phyloP scores from a whole-genome alignment of 768 basidiomycete species.

The Ephemerocybe angulata region DNA sequence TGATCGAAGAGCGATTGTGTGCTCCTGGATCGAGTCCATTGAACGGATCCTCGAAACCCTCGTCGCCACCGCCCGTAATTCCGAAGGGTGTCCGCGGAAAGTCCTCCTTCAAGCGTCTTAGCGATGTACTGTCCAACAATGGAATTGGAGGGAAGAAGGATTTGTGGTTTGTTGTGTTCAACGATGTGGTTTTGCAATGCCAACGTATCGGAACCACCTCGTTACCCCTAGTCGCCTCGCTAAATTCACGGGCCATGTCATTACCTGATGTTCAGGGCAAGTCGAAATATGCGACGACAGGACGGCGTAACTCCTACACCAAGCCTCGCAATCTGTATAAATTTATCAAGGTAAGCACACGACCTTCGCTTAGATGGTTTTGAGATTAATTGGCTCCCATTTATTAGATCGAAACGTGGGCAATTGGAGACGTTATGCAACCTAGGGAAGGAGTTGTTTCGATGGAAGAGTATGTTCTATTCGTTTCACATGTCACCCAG shows the following conservation, averaged over 20 bases:
- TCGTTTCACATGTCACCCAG: background rate
- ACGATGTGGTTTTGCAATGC: slow-evolving; percentile 91
- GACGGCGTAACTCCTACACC: slow-evolving; percentile 68
- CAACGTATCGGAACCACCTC: slow-evolving; percentile 88
- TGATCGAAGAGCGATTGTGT: slow-evolving; percentile 76
- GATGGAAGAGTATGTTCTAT: slow-evolving; percentile 79
- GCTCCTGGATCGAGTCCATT: slow-evolving; percentile 32
- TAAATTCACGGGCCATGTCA: slow-evolving; percentile 68
- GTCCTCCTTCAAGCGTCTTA: slow-evolving; percentile 83
- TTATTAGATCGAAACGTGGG: slow-evolving; percentile 85
- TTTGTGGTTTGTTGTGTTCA: slow-evolving; percentile 92
- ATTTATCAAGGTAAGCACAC: slow-evolving; percentile 71
- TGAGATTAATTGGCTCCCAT: background rate
- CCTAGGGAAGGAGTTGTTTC: slow-evolving; percentile 78
- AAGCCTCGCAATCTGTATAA: slow-evolving; percentile 91
- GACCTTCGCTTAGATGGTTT: background rate
- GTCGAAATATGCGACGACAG: slow-evolving; percentile 79
- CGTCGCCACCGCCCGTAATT: slow-evolving; percentile 40
- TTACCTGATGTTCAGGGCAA: slow-evolving; percentile 82
- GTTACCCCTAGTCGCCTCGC: slow-evolving; percentile 66
- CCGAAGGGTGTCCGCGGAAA: slow-evolving; percentile 74
- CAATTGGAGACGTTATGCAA: slow-evolving; percentile 70
- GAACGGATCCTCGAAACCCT: slow-evolving; percentile 30
- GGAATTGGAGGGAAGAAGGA: slow-evolving; percentile 73
- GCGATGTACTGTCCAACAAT: slow-evolving; percentile 75